A percentile compares a stretch with the other conserved stretches of the same genome.
Conservation (phyloP, 2,329 filamentous ascomycete species). For the Nemania sp. region DNA sequence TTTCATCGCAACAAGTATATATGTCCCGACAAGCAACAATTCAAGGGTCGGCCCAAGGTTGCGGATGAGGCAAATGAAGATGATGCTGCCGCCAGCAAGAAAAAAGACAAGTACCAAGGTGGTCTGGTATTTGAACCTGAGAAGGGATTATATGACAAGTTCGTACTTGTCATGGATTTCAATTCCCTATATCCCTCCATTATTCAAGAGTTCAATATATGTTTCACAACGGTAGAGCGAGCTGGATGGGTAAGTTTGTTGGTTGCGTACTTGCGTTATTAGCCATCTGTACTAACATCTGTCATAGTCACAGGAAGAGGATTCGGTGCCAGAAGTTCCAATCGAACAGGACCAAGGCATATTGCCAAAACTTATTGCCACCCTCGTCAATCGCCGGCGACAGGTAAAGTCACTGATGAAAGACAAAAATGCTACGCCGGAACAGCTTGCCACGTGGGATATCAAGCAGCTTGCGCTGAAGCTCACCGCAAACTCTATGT, state of each 20-base stretch:
- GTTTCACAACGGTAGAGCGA: conserved; percentile 95
- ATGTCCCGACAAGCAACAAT: conserved; percentile 90
- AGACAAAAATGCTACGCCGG: conserved; percentile 79
- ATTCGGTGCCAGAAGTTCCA: conserved; percentile 87
- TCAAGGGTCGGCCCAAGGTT: conserved; percentile 72
- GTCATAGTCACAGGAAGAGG: conserved; percentile 73
- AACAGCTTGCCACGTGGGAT: conserved; percentile 93
- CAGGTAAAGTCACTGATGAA: conserved; percentile 99
- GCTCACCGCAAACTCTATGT: conserved; percentile 99
- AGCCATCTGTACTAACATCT: conserved; percentile 39
- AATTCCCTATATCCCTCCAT: conserved; percentile 98
- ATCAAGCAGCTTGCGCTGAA: conserved; percentile 97
- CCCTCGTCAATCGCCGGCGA: conserved; percentile 83
- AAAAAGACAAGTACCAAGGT: conserved; percentile 99
- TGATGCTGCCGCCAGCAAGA: conserved; percentile 76
- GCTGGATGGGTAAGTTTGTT: conserved; percentile 62
- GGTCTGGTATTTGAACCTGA: conserved; percentile 98
- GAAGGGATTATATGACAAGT: conserved; percentile 97
- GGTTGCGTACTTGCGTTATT: not conserved
- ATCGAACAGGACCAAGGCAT: conserved; percentile 79
- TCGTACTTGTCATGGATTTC: conserved; percentile 99
- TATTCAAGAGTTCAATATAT: conserved; percentile 99
- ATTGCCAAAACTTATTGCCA: conserved; percentile 87
- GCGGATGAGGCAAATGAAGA: conserved; percentile 75
- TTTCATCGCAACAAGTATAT: conserved; percentile 98